Evolutionary conservation across 192 early-diverging fungal species (phyloP), one percentile per base, ranked within the genome.

Genomic region (Mycoemilia scoparia): DNA sequence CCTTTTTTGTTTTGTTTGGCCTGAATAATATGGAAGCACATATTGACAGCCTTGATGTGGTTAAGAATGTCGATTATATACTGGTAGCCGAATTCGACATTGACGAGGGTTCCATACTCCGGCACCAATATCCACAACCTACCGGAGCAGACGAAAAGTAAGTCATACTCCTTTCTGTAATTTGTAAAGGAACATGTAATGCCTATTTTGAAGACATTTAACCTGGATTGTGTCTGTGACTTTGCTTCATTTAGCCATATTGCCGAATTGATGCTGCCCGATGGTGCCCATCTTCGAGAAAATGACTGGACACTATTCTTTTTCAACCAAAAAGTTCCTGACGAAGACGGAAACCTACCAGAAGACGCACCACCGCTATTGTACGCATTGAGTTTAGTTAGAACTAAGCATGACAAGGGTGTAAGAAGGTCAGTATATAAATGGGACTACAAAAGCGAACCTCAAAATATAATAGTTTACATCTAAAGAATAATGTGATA

Each of bases 251-350:
- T 4, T 51, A 51, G 49, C 30, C 51, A 53, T 34, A 32, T 93
- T 29, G 84, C 89, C n/a, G 89, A 95, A 38, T 74, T 89, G 24
- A 95, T 95, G 89, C 54, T 95, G 39, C 89, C 89, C 3, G 89
- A 95, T 52, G 89, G 89, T 2, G 82, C 86, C 11, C 89, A 95
- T 63, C 54, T 84, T n/a, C 68, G 87, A 14, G 71, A 86, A 26
- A 81, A 84, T 43, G 89, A 95, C 57, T 89, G 84, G 84, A 90
- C 87, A 12, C 73, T 86, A 42, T 91, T 95, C 38, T 81, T 88
- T 33, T 52, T 95, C 13, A 95, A 95, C 55, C 76, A 76, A 39
- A 65, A 54, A 36, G 51, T 56, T 23, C 62, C 48, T 4, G 57
- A 65, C 30, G 45, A 52, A 14, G 22, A 18, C 19, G 53, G 60